Evolutionary conservation across 441 rosid species (phyloP).

Genomic region (Brassica hybrid): DNA sequence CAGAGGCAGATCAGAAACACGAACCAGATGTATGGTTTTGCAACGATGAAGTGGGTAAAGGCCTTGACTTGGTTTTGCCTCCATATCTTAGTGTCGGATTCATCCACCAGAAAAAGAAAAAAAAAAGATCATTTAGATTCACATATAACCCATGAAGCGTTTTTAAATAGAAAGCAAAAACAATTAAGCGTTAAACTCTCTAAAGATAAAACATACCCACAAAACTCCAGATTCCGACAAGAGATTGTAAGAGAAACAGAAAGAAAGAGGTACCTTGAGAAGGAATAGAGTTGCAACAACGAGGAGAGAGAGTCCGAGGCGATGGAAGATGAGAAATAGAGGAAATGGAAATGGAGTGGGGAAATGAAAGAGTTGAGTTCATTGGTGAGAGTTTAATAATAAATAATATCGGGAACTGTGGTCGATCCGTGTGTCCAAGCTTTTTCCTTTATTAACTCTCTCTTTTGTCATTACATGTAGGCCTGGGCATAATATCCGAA

Average conservation of each 20-base stretch:
- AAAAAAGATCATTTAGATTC: neutral
- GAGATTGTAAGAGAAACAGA: neutral
- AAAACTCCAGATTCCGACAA: conserved; percentile 16
- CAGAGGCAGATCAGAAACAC: conserved; percentile 6
- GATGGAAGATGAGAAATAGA: conserved; percentile 19
- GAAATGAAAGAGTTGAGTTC: conserved; percentile 20
- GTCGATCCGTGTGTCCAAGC: no score
- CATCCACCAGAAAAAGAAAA: no score
- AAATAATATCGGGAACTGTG: neutral
- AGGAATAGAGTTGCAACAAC: conserved; percentile 14
- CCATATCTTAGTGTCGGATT: no score
- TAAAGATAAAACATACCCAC: neutral
- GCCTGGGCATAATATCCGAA: no score
- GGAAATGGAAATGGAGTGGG: conserved; percentile 26
- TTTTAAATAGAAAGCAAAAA: neutral
- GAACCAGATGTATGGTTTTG: conserved; percentile 43
- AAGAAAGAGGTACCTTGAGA: conserved; percentile 26
- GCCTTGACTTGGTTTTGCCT: conserved; percentile 32
- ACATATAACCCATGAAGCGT: conserved; percentile 1
- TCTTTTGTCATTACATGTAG: no score
- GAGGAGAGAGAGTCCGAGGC: neutral
- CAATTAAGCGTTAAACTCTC: neutral
- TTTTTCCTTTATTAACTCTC: no score
- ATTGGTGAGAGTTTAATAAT: conserved; percentile 13
- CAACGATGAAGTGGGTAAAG: conserved; percentile 40